Conservation (phyloP, 768 basidiomycete species). For the Daedalea quercina region DNA sequence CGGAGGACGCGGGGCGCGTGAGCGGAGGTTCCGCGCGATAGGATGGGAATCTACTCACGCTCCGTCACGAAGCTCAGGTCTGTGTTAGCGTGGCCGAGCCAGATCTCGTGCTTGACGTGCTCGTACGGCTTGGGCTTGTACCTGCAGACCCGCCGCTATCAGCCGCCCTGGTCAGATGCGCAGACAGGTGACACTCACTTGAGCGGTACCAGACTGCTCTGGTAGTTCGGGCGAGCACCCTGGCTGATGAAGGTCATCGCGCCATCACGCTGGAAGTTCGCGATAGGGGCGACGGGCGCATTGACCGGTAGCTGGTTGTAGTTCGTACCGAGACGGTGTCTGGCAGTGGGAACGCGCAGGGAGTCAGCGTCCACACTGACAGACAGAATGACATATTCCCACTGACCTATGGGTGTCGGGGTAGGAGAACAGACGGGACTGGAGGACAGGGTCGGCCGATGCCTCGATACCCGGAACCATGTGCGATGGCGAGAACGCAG, state of each 20-base stretch:
- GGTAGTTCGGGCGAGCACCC: constrained; percentile 83
- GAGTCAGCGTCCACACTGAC: not conserved
- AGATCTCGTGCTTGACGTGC: constrained; percentile 59
- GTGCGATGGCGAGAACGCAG: constrained; percentile 87
- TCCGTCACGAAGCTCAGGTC: constrained; percentile 74
- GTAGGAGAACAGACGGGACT: constrained; percentile 94
- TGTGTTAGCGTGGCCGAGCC: constrained; percentile 60
- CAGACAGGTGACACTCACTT: constrained; percentile 24
- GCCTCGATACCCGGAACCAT: constrained; percentile 84
- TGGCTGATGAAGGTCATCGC: constrained; percentile 63
- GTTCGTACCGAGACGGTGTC: constrained; percentile 75
- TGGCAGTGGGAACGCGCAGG: constrained; percentile 16
- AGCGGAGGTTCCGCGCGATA: not conserved
- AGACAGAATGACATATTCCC: not conserved
- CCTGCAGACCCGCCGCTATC: not conserved
- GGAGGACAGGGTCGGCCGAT: constrained; percentile 87
- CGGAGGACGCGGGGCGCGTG: not conserved
- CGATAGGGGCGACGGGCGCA: constrained; percentile 60
- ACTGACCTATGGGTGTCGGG: constrained; percentile 59
- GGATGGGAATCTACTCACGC: constrained; percentile 40
- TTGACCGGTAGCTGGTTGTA: constrained; percentile 89
- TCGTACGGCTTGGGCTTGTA: constrained; percentile 39
- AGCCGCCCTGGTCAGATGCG: not conserved
- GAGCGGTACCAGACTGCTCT: constrained; percentile 69
- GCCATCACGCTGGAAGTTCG: constrained; percentile 94